Conservation (phyloP, 2,329 filamentous ascomycete species). For the Apiospora saccharicola region DNA sequence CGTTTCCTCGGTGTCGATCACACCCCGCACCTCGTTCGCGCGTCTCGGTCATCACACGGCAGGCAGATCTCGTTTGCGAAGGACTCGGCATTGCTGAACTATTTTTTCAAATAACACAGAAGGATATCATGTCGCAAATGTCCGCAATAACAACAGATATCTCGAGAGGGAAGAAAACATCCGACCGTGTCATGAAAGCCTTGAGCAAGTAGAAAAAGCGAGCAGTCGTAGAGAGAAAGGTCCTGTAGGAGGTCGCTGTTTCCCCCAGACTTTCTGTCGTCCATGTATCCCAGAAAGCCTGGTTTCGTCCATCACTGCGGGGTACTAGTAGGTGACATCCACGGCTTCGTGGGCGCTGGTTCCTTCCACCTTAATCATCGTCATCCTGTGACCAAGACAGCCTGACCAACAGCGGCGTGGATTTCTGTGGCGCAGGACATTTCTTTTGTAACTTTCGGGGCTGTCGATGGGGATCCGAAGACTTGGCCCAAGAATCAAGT, state of each 20-base stretch:
- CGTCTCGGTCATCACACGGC: neutral
- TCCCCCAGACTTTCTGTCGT: neutral
- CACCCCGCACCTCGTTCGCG: neutral
- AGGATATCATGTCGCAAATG: constrained; percentile 21
- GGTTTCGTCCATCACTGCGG: neutral
- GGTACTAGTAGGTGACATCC: constrained; percentile 4
- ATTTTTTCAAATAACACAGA: constrained; percentile 13
- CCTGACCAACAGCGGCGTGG: constrained; percentile 6
- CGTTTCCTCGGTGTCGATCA: neutral
- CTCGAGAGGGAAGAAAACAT: neutral
- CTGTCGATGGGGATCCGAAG: constrained; percentile 37
- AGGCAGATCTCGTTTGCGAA: neutral
- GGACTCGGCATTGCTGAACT: neutral
- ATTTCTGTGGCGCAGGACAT: constrained; percentile 34
- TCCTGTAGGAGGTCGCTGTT: constrained; percentile 10
- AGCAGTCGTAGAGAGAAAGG: neutral
- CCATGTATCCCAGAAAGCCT: constrained; percentile 2
- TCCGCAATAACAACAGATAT: constrained; percentile 14
- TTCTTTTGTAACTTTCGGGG: constrained; percentile 55
- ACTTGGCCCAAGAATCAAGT: constrained; percentile 42
- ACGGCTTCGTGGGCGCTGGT: neutral
- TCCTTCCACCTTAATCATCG: neutral
- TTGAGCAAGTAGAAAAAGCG: neutral
- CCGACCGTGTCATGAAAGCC: neutral
- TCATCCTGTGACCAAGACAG: constrained; percentile 22